Base-by-base conservation (phyloP, 1,284 basidiomycete genomes). In the Papiliotrema nemorosa region DNA sequence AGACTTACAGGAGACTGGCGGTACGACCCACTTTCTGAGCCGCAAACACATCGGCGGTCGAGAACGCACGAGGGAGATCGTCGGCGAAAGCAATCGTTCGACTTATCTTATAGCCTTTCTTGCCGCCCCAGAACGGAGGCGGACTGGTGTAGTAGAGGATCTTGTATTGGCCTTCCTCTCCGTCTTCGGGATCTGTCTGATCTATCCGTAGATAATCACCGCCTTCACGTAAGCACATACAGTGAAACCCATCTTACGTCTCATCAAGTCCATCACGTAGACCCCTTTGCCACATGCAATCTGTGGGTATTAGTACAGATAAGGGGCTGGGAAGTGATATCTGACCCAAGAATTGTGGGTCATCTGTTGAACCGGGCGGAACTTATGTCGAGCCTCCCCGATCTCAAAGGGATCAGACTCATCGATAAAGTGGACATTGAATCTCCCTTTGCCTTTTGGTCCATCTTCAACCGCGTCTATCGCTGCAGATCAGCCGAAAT, bases 201-300 rank as follows among this genome's bases (percentile, higher is more conserved):
- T 86, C 81, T 14, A 97, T 79, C 21, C 84, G 82, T 49, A 96
- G 77, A 64, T 82, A 82, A 0, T 91, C 90, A 52, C 80, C 81
- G n/a, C 61, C 61, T 65, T 56, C 47, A 53, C 49, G 20, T 10
- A 6, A 26, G 29, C 29, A 31, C 14, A 31, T 7, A 14, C 9
- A 14, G 16, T 10, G 14, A 37, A 18, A 10, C 3, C 5, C 18
- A 46, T 10, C n/a, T 24, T 51, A 62, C 24, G 18, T 60, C 83
- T 84, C 18, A 92, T 71, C 52, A 88, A 83, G 58, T 92, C 87
- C 1, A 97, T 78, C 9, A 96, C 80, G 67, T 87, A 90, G 6
- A 82, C 72, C 21, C 84, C 79, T 3, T 78, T 78, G 0, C 91
- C 90, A 60, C 88, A 91, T 9, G 84, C 82, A 3, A 96, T 86